Evolutionary conservation across 768 basidiomycete genomes (phyloP).

Genomic region (Mycena floridula): DNA sequence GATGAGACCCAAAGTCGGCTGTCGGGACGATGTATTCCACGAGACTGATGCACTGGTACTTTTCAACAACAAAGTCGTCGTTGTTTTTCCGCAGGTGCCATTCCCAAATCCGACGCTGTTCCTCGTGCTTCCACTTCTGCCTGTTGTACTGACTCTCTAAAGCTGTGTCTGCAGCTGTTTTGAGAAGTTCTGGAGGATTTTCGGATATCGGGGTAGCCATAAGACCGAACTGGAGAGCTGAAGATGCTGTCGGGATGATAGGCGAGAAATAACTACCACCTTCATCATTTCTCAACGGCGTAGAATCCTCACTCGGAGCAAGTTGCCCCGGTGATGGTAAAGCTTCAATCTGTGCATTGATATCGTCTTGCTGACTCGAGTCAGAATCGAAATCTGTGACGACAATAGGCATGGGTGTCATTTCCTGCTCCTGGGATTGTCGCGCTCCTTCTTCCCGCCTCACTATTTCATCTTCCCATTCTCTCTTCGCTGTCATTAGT

Average conservation of each 20-base stretch:
- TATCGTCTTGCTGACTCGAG: constrained; percentile 34
- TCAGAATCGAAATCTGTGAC: constrained; percentile 1
- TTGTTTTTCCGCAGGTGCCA: constrained; percentile 88
- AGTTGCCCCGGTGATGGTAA: constrained; percentile 34
- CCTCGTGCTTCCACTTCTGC: constrained; percentile 76
- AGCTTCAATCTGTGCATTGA: constrained; percentile 65
- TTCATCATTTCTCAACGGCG: constrained; percentile 21
- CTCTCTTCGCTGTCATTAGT: constrained; percentile 60
- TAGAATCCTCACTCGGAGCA: constrained; percentile 20
- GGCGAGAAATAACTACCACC: constrained; percentile 36
- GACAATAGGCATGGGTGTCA: constrained; percentile 28
- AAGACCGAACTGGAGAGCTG: constrained; percentile 6
- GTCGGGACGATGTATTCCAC: constrained; percentile 78
- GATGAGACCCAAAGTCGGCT: constrained; percentile 57
- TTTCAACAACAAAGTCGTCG: constrained; percentile 86
- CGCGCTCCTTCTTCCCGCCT: constrained; percentile 64
- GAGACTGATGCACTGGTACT: constrained; percentile 85
- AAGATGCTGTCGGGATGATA: constrained; percentile 22
- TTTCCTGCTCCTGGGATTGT: constrained; percentile 34
- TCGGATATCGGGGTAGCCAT: constrained; percentile 20
- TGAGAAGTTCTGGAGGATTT: constrained; percentile 41
- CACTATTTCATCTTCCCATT: constrained; percentile 86
- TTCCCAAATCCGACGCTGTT: constrained; percentile 88
- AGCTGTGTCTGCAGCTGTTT: constrained; percentile 62
- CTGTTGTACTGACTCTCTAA: constrained; percentile 67